phyloP scores from a whole-genome alignment of 78 protist genomes.

The Dictyostelium firmibasis region DNA sequence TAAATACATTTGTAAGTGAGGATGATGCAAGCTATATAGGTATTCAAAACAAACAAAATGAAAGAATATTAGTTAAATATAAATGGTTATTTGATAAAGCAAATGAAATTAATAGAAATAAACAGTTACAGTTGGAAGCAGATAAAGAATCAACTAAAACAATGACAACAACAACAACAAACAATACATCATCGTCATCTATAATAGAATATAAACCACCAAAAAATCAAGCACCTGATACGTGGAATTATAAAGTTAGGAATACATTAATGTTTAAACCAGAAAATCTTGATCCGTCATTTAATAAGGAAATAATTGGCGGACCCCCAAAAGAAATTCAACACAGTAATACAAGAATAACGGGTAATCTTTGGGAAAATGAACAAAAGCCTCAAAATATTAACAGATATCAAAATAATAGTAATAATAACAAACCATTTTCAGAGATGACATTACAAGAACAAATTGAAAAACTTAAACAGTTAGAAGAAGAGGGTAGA shows the following conservation, averaged over 20 bases:
- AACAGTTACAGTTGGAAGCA: constrained; percentile 10
- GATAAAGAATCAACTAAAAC: neutral
- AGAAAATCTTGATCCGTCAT: neutral
- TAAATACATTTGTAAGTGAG: constrained; percentile 26
- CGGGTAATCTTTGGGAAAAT: neutral
- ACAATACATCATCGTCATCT: neutral
- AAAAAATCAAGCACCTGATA: neutral
- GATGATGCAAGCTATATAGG: constrained; percentile 44
- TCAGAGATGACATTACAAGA: constrained; percentile 26
- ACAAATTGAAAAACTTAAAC: constrained; percentile 32
- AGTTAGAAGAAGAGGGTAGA: constrained; percentile 19
- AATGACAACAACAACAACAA: neutral
- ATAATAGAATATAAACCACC: neutral
- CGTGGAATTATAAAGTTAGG: constrained; percentile 46
- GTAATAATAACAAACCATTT: constrained; percentile 1
- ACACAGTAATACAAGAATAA: constrained; percentile 37
- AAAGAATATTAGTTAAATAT: neutral
- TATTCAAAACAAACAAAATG: constrained; percentile 1
- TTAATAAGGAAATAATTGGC: neutral
- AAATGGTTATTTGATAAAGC: constrained; percentile 45
- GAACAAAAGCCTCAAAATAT: neutral
- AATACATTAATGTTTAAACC: constrained; percentile 45
- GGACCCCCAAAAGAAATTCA: constrained; percentile 38
- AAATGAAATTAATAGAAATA: neutral
- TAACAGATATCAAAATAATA: neutral